These are phyloP conservation scores for Calonectria leucothoes DNA, from an alignment of 2,329 filamentous ascomycete genomes.

Conservation along the genomic window DNA sequence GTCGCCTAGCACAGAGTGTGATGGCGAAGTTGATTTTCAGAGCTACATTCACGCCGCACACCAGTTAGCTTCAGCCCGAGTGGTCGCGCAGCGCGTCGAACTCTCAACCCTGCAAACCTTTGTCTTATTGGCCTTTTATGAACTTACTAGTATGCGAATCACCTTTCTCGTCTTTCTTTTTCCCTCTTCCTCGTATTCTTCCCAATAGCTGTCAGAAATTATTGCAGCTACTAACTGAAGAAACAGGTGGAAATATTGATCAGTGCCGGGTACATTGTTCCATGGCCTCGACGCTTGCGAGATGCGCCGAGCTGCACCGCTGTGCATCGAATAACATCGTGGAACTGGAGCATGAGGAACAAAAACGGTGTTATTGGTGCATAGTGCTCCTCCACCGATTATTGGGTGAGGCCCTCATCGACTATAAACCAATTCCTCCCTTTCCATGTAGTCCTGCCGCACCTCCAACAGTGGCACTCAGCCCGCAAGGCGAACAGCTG, in stretches of 20 bases:
- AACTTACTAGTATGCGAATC: neutral
- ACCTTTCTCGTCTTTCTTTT: neutral
- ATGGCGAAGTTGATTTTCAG: neutral
- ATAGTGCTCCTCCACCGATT: neutral
- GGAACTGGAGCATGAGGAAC: neutral
- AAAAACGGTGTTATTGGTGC: neutral
- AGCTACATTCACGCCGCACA: neutral
- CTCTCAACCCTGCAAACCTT: neutral
- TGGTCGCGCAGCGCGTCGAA: neutral
- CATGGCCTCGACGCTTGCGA: neutral
- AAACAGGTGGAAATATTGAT: neutral
- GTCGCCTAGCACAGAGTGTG: neutral
- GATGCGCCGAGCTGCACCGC: neutral
- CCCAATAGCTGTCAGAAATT: no score
- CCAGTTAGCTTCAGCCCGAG: neutral
- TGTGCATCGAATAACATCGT: neutral
- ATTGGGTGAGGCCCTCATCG: neutral
- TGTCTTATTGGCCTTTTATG: neutral
- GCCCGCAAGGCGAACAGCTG: neutral
- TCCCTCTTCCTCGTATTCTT: neutral
- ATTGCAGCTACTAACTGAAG: neutral
- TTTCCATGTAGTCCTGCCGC: neutral
- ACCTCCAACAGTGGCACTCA: neutral
- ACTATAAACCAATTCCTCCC: neutral
- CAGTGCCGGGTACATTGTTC: constrained; percentile 3